phyloP scores from a whole-genome alignment of 129 eudicot genomes.

The Escallonia herrerae region DNA sequence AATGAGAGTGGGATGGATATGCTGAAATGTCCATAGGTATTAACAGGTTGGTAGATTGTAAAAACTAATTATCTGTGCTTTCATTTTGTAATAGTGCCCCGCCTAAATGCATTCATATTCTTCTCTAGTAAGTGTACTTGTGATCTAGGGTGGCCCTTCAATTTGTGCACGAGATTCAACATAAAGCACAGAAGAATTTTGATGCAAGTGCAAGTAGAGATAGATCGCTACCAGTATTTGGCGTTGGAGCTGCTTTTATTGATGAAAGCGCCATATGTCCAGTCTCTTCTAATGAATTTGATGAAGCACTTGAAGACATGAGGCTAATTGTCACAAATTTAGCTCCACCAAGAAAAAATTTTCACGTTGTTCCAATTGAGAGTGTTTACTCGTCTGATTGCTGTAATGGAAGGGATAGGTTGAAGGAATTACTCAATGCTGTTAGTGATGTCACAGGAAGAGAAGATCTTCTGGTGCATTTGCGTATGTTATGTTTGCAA shows the following conservation, averaged over 20 bases:
- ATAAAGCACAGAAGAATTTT: constrained; percentile 80
- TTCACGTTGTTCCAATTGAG: constrained; percentile 56
- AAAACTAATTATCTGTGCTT: too few species aligned
- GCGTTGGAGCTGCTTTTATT: constrained; percentile 89
- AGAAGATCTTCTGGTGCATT: constrained; percentile 72
- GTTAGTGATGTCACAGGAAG: constrained; percentile 77
- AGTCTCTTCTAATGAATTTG: constrained; percentile 31
- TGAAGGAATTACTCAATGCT: constrained; percentile 38
- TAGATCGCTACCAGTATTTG: constrained; percentile 79
- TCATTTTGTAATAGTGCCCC: too few species aligned
- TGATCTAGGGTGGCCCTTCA: constrained; percentile 84
- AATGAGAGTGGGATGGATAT: too few species aligned
- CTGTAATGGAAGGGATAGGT: constrained; percentile 38
- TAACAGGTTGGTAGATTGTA: too few species aligned
- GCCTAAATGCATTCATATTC: too few species aligned
- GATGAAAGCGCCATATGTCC: constrained; percentile 54
- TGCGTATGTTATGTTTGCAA: constrained; percentile 80
- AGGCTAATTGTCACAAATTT: constrained; percentile 44
- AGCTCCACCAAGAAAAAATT: constrained; percentile 56
- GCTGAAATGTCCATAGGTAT: too few species aligned
- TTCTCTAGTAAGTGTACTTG: constrained; percentile 20
- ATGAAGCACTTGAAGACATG: constrained; percentile 48
- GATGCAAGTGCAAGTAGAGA: constrained; percentile 97
- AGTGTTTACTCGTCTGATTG: constrained; percentile 41
- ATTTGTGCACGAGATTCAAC: constrained; percentile 94